Base-by-base conservation (phyloP, 495 filamentous ascomycete species). In the Viridothelium virens region DNA sequence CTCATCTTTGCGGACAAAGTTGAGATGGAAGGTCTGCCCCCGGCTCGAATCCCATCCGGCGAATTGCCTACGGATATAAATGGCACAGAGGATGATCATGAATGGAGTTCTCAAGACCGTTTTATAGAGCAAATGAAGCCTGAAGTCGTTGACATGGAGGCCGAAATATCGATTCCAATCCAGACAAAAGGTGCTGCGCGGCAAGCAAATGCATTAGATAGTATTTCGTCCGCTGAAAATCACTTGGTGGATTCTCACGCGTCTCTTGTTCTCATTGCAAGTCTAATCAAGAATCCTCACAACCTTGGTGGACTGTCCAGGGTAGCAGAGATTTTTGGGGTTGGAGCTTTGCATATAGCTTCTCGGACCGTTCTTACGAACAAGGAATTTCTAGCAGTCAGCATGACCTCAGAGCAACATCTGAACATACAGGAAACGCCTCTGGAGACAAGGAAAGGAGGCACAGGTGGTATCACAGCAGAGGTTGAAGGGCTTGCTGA, bases 261-360 rank as follows among this genome's bases (percentile, higher is more conserved):
- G 31, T 46, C 73, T 33, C 67, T 82, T 46, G 76, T 80, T 56
- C 66, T 82, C 64, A 65, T 81, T 59, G 80, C 80, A n/a, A 81
- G 80, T 7, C 78, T 81, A 7, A 77, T 83, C 66, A 73, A 76
- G 68, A 80, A 78, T 61, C 73, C 78, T 46, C 69, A 76, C 67
- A 83, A 83, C 67, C 74, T 82, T 48, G 80, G 80, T 63, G 80
- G 80, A 39, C 68, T 83, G 44, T 78, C 75, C 56, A 76, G 80
- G 33, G 72, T 79, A 63, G 68, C 77, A n/a, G 80, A 83, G 66
- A 78, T 79, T 56, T 80, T 83, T 67, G 80, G 79, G 56, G 75
- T 74, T 1, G 61, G 63, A 12, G 69, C 74, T 31, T 68, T 83
- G 25, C 72, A 72, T 62, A 64, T 83, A 14, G 53, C 67, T 46